Evolutionary conservation across 1,139 yeast species (phyloP).

Genomic region (Yamadazyma atlantica): DNA sequence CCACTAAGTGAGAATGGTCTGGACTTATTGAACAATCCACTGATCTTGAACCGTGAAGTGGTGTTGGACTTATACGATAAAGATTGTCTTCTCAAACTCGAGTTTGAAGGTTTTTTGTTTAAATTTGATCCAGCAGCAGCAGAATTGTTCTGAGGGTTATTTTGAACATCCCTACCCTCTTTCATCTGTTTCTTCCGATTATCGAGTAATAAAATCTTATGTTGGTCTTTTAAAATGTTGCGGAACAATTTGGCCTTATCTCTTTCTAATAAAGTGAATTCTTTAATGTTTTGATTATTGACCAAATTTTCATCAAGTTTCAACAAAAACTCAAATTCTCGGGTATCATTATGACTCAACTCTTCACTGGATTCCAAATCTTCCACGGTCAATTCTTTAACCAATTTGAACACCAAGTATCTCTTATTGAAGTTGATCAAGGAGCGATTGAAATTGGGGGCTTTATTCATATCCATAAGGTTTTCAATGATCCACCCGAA

Average conservation of each 20-base stretch:
- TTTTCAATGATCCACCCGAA: constrained; percentile 65
- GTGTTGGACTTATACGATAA: constrained; percentile 39
- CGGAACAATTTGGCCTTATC: constrained; percentile 31
- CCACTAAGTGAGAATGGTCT: constrained; percentile 29
- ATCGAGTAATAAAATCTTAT: constrained; percentile 31
- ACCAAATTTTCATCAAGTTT: constrained; percentile 40
- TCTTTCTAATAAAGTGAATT: constrained; percentile 27
- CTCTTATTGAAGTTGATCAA: constrained; percentile 45
- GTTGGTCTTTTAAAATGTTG: constrained; percentile 35
- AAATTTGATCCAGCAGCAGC: constrained; percentile 10
- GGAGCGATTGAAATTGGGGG: constrained; percentile 28
- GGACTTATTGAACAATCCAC: constrained; percentile 42
- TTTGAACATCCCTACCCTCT: constrained; percentile 16
- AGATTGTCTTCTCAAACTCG: constrained; percentile 42
- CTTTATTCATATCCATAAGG: constrained; percentile 35
- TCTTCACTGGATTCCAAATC: constrained; percentile 24
- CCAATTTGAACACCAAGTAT: constrained; percentile 40
- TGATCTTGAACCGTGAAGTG: constrained; percentile 40
- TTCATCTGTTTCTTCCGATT: constrained; percentile 33
- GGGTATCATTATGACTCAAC: constrained; percentile 33
- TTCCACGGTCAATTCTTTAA: constrained; percentile 43
- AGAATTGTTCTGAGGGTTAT: constrained; percentile 3
- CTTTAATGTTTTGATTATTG: constrained; percentile 26
- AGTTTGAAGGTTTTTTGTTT: constrained; percentile 31
- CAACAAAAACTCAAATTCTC: constrained; percentile 47